Percentiles rank a stretch among this genome's conserved stretches.
phyloP scores from a whole-genome alignment of 257 asterid species.

The Lithospermum erythrorhizon region DNA sequence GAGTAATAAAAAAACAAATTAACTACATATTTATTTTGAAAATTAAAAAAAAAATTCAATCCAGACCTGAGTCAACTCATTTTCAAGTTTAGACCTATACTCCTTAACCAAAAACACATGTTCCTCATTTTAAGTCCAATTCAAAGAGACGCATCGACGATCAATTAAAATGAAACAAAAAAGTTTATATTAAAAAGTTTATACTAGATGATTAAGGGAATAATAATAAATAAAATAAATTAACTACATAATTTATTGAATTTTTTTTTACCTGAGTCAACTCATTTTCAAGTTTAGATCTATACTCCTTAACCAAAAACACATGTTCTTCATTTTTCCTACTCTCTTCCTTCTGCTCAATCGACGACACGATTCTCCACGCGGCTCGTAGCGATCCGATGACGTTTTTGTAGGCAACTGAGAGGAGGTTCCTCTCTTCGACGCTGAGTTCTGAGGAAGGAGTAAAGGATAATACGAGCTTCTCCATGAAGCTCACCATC shows the following conservation, averaged over 20 bases:
- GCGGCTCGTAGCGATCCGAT: constrained; percentile 80
- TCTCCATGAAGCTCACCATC: constrained; percentile 91
- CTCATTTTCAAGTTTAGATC: constrained; percentile 78
- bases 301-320: constrained; percentile 50
- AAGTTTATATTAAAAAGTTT: too few species aligned
- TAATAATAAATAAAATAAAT: too few species aligned
- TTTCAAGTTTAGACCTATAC: too few species aligned
- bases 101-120: too few species aligned
- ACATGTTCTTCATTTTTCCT: constrained; percentile 81
- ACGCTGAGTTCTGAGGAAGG: constrained; percentile 61
- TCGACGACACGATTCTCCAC: constrained; percentile 67
- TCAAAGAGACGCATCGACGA: too few species aligned
- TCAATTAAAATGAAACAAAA: too few species aligned
- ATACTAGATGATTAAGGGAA: too few species aligned
- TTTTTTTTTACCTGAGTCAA: constrained; percentile 50
- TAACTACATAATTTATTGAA: too few species aligned
- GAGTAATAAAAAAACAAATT: too few species aligned
- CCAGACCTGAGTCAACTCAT: too few species aligned
- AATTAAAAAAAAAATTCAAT: too few species aligned
- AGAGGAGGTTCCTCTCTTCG: constrained; percentile 79
- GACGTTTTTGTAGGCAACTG: constrained; percentile 73
- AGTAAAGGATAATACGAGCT: constrained; percentile 59
- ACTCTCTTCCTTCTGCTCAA: constrained; percentile 82
- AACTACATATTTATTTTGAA: background rate
- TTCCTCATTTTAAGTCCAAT: too few species aligned